Conservation (phyloP, 768 basidiomycete genomes). For the Kwoniella mangroviensis region DNA sequence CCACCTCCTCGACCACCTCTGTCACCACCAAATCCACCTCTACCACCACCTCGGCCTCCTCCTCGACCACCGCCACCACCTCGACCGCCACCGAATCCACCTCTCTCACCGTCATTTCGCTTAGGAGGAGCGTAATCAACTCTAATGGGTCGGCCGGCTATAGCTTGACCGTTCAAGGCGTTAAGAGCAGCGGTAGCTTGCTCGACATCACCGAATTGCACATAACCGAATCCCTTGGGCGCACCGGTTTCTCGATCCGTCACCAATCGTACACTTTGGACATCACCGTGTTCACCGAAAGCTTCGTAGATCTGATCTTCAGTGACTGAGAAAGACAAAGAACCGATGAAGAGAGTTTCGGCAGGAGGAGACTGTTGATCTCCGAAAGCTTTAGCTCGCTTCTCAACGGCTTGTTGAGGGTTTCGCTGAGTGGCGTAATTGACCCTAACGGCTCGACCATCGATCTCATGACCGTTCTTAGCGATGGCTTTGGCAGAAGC, state of each 20-base stretch:
- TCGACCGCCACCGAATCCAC: conserved; percentile 35
- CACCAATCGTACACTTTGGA: conserved; percentile 85
- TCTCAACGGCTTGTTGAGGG: conserved; percentile 66
- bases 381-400: conserved; percentile 75
- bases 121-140: conserved; percentile 64
- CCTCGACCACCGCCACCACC: conserved; percentile 56
- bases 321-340: conserved; percentile 75
- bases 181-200: conserved; percentile 79
- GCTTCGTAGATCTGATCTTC: conserved; percentile 88
- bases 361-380: conserved; percentile 71
- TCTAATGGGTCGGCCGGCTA: conserved; percentile 79
- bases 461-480: conserved; percentile 81
- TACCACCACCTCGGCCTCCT: conserved; percentile 29
- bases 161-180: conserved; percentile 70
- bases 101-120: conserved; percentile 59
- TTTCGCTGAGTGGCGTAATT: conserved; percentile 73
- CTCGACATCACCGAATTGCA: conserved; percentile 84
- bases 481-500: conserved; percentile 72
- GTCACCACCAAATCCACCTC: conserved; percentile 32
- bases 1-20: conserved; percentile 51
- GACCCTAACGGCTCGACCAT: conserved; percentile 84
- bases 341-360: conserved; percentile 84
- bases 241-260: conserved; percentile 89
- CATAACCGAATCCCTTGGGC: conserved; percentile 95
- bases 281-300: conserved; percentile 82